Percentiles rank a stretch among this genome's conserved stretches.
Conservation (phyloP, 805 yeast genomes). For the Priceomyces carsonii region DNA sequence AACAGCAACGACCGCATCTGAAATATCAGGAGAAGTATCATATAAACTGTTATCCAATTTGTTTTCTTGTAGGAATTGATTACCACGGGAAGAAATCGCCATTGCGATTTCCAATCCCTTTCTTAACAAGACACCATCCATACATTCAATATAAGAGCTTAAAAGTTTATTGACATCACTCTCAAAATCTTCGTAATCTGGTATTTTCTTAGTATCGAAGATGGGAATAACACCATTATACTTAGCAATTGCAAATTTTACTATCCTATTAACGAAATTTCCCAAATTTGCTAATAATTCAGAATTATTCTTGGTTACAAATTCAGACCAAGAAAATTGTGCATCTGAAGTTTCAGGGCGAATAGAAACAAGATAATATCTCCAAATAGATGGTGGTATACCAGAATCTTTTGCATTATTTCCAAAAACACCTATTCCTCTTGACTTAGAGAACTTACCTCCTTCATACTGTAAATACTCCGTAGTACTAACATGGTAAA, state of each 20-base stretch:
- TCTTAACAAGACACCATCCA: conserved; percentile 81
- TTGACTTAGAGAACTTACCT: conserved; percentile 97
- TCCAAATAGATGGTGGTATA: conserved; percentile 90
- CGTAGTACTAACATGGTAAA: conserved; percentile 89
- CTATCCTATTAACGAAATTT: conserved; percentile 91
- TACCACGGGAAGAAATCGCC: conserved; percentile 91
- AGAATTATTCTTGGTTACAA: conserved; percentile 88
- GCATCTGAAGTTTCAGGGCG: conserved; percentile 97
- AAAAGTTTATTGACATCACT: conserved; percentile 66
- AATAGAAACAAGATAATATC: conserved; percentile 88
- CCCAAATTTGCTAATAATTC: conserved; percentile 96
- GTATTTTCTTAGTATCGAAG: conserved; percentile 49
- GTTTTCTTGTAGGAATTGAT: conserved; percentile 93
- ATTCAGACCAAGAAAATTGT: conserved; percentile 96
- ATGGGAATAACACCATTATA: conserved; percentile 88
- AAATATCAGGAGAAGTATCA: conserved; percentile 69
- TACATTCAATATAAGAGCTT: conserved; percentile 59
- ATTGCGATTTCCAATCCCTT: conserved; percentile 90
- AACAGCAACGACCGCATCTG: conserved; percentile 91
- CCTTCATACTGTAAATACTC: conserved; percentile 97
- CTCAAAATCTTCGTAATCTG: conserved; percentile 47
- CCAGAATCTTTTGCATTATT: conserved; percentile 96
- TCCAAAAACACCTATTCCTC: conserved; percentile 98
- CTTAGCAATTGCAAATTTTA: conserved; percentile 86
- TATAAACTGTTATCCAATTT: conserved; percentile 87